Base-by-base conservation (phyloP, 495 filamentous ascomycete genomes). In the Hypoxylon subgilvum region DNA sequence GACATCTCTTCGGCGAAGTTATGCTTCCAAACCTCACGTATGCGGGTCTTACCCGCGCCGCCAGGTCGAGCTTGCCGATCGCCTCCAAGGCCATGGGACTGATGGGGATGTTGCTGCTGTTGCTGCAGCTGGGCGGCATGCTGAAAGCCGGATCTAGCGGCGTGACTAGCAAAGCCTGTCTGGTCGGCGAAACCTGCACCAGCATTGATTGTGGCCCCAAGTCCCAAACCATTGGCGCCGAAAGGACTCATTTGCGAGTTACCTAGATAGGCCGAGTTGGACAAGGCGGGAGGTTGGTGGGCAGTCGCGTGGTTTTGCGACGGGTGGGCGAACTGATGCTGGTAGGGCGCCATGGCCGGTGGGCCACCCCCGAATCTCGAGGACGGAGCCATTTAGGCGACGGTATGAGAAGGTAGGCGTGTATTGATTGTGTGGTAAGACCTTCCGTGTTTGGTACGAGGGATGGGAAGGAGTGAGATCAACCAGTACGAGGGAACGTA, bases 1-100 rank as follows among this genome's bases (percentile, higher is more conserved):
- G 81, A 84, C 85, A 98, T 90, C 76, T 98, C 94, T 62, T 92
- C 86, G n/a, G 86, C 82, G 50, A 97, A 75, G 68, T 97, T 97
- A 53, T 88, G 82, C 63, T 84, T 88, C 93, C 93, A 98, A 13
- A 98, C 94, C 67, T 98, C 94, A 43, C 92, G 82, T 82, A 97
- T 97, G 71, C 91, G 78, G 21, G 82, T 79, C 69, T 89, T 88
- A 19, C 78, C 79, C 30, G 79, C 71, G 18, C 61, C 57, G 32
- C 73, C 79, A 34, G 65, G 10, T 23, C 74, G 69, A 36, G 63
- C 64, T 31, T 62, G 62, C 35, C 79, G 72, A 10, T 82, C 78
- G n/a, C 67, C 69, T 46, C 76, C 54, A 22, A 68, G 69, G 34
- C 78, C 81, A 45, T 81, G 84, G 12, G 66, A 72, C 53, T 84